These are phyloP conservation scores for Lagenidium giganteum DNA, from an alignment of 352 stramenopile species.

Conservation along the genomic window DNA sequence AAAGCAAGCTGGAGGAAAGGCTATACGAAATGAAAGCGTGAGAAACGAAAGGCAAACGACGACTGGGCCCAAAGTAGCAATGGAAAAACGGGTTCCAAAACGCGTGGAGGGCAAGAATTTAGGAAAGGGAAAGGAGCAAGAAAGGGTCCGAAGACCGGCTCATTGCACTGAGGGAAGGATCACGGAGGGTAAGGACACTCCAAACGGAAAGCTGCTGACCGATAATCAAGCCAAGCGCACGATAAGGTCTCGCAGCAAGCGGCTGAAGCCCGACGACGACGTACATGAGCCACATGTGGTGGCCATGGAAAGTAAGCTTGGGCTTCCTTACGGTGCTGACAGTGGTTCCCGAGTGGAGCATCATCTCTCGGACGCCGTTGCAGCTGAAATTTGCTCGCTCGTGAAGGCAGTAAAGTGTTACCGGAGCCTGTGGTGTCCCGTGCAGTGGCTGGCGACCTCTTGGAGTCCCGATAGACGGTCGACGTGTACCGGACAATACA, in stretches of 20 bases:
- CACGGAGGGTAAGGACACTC: conserved; percentile 7
- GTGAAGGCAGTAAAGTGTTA: conserved; percentile 1
- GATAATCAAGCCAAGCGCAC: no score
- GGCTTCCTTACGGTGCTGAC: conserved; percentile 8
- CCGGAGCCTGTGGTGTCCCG: not conserved
- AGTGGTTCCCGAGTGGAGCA: conserved; percentile 13
- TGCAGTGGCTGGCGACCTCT: no score
- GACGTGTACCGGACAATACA: conserved; percentile 2
- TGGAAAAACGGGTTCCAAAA: not conserved
- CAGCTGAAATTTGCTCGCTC: not conserved
- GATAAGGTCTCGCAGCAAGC: no score
- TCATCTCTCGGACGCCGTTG: not conserved
- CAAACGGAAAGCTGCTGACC: conserved; percentile 5
- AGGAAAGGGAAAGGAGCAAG: conserved; percentile 1
- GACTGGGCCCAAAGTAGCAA: not conserved
- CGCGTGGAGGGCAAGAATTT: not conserved
- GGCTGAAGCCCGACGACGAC: no score
- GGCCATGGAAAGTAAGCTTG: not conserved
- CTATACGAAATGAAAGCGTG: not conserved
- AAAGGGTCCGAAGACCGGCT: no score
- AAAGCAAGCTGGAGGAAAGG: not conserved
- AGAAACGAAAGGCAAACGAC: conserved; percentile 1
- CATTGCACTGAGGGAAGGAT: conserved; percentile 12
- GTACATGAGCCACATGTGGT: not conserved
- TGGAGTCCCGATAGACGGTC: conserved; percentile 1